Conservation (phyloP, 1,284 basidiomycete genomes). For the Cutaneotrichosporon sp. region DNA sequence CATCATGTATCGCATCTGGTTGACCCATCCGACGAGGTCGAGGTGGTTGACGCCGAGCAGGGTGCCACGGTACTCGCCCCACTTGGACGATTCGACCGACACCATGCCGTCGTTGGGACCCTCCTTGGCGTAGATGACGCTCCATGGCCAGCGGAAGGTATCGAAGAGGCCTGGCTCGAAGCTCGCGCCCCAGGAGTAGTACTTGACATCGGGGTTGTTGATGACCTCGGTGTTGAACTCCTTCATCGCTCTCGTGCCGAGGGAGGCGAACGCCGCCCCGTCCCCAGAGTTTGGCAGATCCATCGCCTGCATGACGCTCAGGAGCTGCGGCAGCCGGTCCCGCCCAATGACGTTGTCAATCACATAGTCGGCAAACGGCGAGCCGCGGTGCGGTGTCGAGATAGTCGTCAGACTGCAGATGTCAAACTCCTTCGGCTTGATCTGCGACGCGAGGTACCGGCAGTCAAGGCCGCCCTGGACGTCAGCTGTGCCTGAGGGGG, state of each 20-base stretch:
- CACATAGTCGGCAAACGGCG: conserved; percentile 89
- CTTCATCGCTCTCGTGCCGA: conserved; percentile 80
- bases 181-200: conserved; percentile 88
- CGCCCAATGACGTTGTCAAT: conserved; percentile 69
- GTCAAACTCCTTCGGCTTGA: conserved; percentile 51
- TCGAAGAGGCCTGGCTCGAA: conserved; percentile 84
- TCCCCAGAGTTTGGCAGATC: conserved; percentile 79
- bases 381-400: conserved; percentile 82
- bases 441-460: conserved; percentile 62
- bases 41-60: conserved; percentile 85
- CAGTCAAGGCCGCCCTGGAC: conserved; percentile 83
- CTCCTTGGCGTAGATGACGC: conserved; percentile 78
- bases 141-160: conserved; percentile 79
- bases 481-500: not conserved
- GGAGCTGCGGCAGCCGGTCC: conserved; percentile 48
- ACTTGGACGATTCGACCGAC: conserved; percentile 77
- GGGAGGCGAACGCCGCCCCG: conserved; percentile 80
- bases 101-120: conserved; percentile 94
- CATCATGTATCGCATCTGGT: conserved; percentile 66
- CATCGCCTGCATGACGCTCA: conserved; percentile 56
- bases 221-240: conserved; percentile 80
- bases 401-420: conserved; percentile 88
- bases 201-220: conserved; percentile 68
- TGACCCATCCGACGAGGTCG: conserved; percentile 60
- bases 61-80: conserved; percentile 73